Evolutionary conservation across 2,329 filamentous ascomycete species (phyloP).

Genomic region (Apiospora malaysiana): DNA sequence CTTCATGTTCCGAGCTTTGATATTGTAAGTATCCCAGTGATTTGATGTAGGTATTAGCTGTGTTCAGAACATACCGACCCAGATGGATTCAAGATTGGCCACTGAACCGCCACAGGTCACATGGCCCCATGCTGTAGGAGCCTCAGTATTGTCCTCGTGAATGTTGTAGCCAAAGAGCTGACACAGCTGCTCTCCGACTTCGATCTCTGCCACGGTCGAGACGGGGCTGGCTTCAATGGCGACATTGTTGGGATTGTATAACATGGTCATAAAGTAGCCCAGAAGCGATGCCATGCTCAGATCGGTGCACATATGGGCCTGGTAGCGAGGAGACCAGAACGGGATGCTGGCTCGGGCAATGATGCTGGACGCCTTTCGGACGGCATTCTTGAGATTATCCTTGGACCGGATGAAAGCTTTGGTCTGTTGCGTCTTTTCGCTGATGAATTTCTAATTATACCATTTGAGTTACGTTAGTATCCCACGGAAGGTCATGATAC

Average conservation of each 20-base stretch:
- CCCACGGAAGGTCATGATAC: neutral
- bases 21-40: neutral
- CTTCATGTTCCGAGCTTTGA: slow-evolving; percentile 50
- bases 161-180: slow-evolving; percentile 51
- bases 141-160: slow-evolving; percentile 32
- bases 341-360: slow-evolving; percentile 51
- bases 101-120: slow-evolving; percentile 52
- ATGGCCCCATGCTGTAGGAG: slow-evolving; percentile 48
- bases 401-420: slow-evolving; percentile 41
- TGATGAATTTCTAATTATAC: slow-evolving; percentile 43
- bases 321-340: slow-evolving; percentile 53
- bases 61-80: slow-evolving; percentile 27
- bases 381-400: slow-evolving; percentile 41
- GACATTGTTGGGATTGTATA: slow-evolving; percentile 58
- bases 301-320: slow-evolving; percentile 53
- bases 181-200: slow-evolving; percentile 52
- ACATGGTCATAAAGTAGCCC: slow-evolving; percentile 55
- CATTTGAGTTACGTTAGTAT: neutral
- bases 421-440: slow-evolving; percentile 41
- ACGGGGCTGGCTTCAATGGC: slow-evolving; percentile 52
- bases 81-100: slow-evolving; percentile 55
- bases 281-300: slow-evolving; percentile 49
- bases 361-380: slow-evolving; percentile 43
- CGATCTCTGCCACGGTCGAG: slow-evolving; percentile 50
- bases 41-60: neutral